Evolutionary conservation across 2,329 filamentous ascomycete genomes (phyloP).

Genomic region (Magnaporthiopsis incrustans): DNA sequence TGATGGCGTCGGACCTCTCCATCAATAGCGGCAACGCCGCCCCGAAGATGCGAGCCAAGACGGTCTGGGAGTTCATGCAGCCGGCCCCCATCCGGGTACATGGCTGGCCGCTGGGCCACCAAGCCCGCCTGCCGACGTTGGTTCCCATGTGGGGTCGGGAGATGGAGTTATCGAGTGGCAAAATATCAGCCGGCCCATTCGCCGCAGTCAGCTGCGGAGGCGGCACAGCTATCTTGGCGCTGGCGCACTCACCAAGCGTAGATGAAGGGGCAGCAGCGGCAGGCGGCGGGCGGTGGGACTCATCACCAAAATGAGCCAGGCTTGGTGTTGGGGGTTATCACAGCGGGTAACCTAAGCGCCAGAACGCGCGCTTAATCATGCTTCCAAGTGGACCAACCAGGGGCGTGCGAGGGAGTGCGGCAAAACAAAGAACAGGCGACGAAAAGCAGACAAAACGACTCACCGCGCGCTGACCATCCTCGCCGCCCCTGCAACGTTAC

Average conservation of each 20-base stretch:
- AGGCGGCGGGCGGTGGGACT: not conserved
- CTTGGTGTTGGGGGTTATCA: not conserved
- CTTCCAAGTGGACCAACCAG: not conserved
- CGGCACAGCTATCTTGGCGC: not conserved
- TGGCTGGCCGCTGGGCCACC: not conserved
- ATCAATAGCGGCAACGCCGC: not conserved
- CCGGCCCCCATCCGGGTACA: not conserved
- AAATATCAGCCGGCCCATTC: not conserved
- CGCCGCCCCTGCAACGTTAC: constrained; percentile 34
- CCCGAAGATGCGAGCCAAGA: not conserved
- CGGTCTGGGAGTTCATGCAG: too few relatives aligned
- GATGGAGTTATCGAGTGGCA: not conserved
- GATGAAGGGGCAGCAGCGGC: not conserved
- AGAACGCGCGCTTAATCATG: not conserved
- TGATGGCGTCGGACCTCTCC: not conserved
- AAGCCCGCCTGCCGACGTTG: not conserved
- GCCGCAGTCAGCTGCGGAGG: not conserved
- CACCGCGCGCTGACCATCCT: constrained; percentile 37
- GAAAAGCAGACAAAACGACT: constrained; percentile 11
- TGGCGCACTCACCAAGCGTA: not conserved
- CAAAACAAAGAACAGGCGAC: constrained; percentile 1
- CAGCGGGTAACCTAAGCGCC: not conserved
- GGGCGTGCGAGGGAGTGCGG: not conserved
- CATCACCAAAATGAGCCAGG: not conserved
- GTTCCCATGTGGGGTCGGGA: not conserved